Base-by-base conservation (phyloP, 148 eudicot species). In the Spergularia marina region DNA sequence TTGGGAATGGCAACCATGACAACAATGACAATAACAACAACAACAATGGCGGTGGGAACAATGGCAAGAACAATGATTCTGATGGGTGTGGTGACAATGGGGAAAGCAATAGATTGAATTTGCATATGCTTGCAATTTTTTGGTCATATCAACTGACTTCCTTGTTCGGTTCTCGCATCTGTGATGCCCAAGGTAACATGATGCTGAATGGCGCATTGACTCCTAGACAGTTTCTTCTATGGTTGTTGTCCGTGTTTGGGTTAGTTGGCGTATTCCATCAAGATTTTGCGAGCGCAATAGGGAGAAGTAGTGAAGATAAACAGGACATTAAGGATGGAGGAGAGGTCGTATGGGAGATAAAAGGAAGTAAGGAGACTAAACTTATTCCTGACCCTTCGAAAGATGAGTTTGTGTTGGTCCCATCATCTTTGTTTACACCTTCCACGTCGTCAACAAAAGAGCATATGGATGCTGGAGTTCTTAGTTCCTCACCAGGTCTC, bases 271-370 rank as follows among this genome's bases (percentile, higher is more conserved):
- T 68, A 49, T 81, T 80, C 70, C 80, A 75, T 77, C 6, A 80
- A 11, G 79, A 79, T 74, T 77, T 78, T 66, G 83, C 74, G 6
- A 65, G 57, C 23, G 97, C 89, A 36, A 74, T 84, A 70, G 94
- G 83, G 51, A 80, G 77, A 74, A 78, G 73, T 47, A 77, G 20
- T 53, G 76, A 74, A 25, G 67, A 49, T 30, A 70, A 55, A 58
- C 56, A 15, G 25, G 44, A 53, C 68, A 51, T 18, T 61, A 57
- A 77, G 51, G 78, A 80, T 18, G 82, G 80, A 39, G 86, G 80
- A 39, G 86, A 82, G 16, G 80, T 80, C 62, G 82, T 94, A 25
- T 90, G 86, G 88, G 96, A 91, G 79, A 76, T 91, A 21, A 87
- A 79, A 74, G 97, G 97, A 36, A 88, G 97, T 52, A 86, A 83